These are phyloP conservation scores for Heterobasidion occidentale DNA, from an alignment of 1,284 basidiomycete genomes.

Conservation along the genomic window DNA sequence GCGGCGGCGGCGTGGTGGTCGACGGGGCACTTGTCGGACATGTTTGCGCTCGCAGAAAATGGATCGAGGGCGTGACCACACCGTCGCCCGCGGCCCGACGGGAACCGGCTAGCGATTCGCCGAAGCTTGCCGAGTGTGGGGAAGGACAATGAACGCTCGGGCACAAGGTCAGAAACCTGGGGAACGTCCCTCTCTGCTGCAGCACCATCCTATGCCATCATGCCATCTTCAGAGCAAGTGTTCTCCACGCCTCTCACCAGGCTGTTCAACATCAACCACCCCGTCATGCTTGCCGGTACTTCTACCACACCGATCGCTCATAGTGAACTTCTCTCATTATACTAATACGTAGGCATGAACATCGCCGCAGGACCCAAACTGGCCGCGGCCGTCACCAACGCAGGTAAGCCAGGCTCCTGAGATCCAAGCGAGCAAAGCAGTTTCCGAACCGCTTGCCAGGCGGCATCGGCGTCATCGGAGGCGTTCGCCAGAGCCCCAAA, in stretches of 20 bases:
- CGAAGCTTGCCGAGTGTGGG: background rate
- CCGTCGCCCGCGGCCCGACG: background rate
- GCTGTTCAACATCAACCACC: conserved; percentile 75
- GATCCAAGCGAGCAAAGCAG: background rate
- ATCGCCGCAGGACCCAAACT: conserved; percentile 74
- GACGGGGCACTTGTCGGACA: conserved; percentile 47
- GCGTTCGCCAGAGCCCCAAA: conserved; percentile 64
- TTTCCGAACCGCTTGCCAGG: conserved; percentile 23
- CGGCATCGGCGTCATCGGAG: conserved; percentile 83
- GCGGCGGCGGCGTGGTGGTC: conserved; percentile 23
- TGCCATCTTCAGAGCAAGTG: conserved; percentile 48
- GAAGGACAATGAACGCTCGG: too few relatives aligned
- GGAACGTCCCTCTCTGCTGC: background rate
- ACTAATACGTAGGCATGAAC: conserved; percentile 55
- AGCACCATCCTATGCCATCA: conserved; percentile 17
- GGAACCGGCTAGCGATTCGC: background rate
- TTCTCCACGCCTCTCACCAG: conserved; percentile 59
- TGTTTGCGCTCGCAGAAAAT: background rate
- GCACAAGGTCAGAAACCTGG: too few relatives aligned
- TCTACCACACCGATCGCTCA: background rate
- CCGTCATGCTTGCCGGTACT: conserved; percentile 67
- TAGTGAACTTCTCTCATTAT: background rate
- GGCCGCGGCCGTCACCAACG: conserved; percentile 76
- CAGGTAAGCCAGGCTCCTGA: conserved; percentile 33
- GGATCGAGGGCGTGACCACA: too few relatives aligned